Evolutionary conservation across 192 early-diverging fungal genomes (phyloP).

Genomic region (Linnemannia zychae): DNA sequence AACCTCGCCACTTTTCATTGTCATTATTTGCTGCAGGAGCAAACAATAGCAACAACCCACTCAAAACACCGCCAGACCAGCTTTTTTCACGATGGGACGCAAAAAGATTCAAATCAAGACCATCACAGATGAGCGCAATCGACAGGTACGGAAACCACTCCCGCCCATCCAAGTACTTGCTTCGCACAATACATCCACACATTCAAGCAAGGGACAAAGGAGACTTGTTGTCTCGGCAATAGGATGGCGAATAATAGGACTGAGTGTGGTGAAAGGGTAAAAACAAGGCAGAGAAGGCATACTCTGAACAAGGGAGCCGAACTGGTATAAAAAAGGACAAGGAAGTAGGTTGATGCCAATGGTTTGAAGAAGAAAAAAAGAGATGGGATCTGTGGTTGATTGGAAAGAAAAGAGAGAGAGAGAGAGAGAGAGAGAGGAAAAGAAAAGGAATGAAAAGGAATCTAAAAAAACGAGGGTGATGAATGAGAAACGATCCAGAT

Average conservation of each 20-base stretch:
- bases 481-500: background rate
- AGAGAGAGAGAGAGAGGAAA: background rate
- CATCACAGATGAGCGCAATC: constrained; percentile 92
- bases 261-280: background rate
- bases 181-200: background rate
- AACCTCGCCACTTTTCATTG: background rate
- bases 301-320: background rate
- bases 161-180: no score
- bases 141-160: constrained; percentile 74
- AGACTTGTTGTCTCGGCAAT: background rate
- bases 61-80: background rate
- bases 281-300: background rate
- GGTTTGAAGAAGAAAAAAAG: no score
- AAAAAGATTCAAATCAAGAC: constrained; percentile 96
- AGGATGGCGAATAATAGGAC: background rate
- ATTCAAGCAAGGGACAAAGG: background rate
- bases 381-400: background rate
- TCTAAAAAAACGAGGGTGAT: background rate
- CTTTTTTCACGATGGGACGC: constrained; percentile 78
- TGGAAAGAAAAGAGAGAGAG: background rate
- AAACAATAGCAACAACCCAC: background rate
- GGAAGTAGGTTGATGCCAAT: no score
- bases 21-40: background rate
- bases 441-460: background rate
- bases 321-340: background rate